Base-by-base conservation (phyloP, 306 rosid genomes). In the Sechiopsis laciniata region DNA sequence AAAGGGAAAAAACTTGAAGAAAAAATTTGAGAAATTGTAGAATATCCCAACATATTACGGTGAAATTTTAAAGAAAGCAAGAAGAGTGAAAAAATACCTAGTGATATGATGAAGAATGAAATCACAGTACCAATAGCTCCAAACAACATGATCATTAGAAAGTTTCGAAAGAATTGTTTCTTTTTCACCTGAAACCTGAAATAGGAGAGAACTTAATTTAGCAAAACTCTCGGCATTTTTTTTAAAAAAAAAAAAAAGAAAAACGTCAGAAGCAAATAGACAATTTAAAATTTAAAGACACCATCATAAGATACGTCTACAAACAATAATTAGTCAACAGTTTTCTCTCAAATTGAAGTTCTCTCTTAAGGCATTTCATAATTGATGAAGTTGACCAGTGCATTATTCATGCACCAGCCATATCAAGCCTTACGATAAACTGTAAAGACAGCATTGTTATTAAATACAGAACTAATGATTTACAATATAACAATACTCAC, bases 131-230 rank as follows among this genome's bases (percentile, higher is more conserved):
- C 91, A 77, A 84, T 17, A 76, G 82, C 87, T 75, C 95, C 95
- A 78, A 81, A 86, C 85, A 83, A 75, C 32, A 55, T 42, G 62
- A 88, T 88, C 79, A 82, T 79, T 64, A 78, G 56, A 22, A 86
- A 88, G 83, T 88, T 88, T 46, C 81, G 75, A 55, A 88, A 88
- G 61, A 88, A 88, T 50, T 85, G 89, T 85, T 86, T 88, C 87
- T 81, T 86, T 78, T 86, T 88, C 86, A 88, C 89, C 83, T 86
- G 89, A 71, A 88, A 86, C 53, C 95, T 86, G 84, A 48, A 73
- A 62, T 9, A 37, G 55, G 72, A 58, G 56, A 72, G 19, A 32
- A 19, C 55, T 8, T 19, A 35, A 51, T 20, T 73, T 42, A 24
- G 79, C 19, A 78, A 64, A 40, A 40, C 74, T 54, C 29, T 42